Evolutionary conservation across 805 yeast genomes (phyloP).

Genomic region (Jamesozyma jinghongensis): DNA sequence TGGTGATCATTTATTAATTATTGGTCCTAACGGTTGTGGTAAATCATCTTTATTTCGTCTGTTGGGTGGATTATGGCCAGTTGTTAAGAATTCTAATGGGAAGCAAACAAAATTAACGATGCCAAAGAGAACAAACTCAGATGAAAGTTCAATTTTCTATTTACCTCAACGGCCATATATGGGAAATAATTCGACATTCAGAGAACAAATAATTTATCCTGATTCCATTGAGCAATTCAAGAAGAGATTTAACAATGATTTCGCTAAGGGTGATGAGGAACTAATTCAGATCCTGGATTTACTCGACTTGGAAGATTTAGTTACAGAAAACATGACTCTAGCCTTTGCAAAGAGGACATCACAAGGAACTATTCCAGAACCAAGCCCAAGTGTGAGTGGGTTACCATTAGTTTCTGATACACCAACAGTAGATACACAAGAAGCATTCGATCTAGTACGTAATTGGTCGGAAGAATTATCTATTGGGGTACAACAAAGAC

Average conservation of each 20-base stretch:
- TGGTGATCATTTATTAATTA: conserved; percentile 79
- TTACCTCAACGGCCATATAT: conserved; percentile 89
- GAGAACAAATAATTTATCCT: conserved; percentile 88
- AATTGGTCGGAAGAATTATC: conserved; percentile 88
- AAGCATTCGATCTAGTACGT: conserved; percentile 57
- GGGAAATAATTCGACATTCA: conserved; percentile 52
- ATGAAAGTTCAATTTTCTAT: conserved; percentile 52
- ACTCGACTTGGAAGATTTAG: conserved; percentile 51
- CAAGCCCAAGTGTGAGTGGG: background rate
- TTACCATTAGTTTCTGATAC: background rate
- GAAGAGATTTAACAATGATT: conserved; percentile 23
- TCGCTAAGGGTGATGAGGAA: conserved; percentile 35
- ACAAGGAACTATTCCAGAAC: background rate
- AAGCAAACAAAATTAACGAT: conserved; percentile 45
- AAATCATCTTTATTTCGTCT: conserved; percentile 86
- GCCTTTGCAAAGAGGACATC: conserved; percentile 19
- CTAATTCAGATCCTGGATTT: conserved; percentile 45
- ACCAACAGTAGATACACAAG: conserved; percentile 23
- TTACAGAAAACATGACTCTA: conserved; percentile 37
- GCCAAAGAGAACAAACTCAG: conserved; percentile 26
- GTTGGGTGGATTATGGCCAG: conserved; percentile 91
- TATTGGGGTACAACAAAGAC: conserved; percentile 84
- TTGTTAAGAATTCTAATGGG: conserved; percentile 44
- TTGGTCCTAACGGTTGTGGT: conserved; percentile 96
- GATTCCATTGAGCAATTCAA: conserved; percentile 53